phyloP scores from a whole-genome alignment of 2,329 filamentous ascomycete genomes.

The Apiospora marii region DNA sequence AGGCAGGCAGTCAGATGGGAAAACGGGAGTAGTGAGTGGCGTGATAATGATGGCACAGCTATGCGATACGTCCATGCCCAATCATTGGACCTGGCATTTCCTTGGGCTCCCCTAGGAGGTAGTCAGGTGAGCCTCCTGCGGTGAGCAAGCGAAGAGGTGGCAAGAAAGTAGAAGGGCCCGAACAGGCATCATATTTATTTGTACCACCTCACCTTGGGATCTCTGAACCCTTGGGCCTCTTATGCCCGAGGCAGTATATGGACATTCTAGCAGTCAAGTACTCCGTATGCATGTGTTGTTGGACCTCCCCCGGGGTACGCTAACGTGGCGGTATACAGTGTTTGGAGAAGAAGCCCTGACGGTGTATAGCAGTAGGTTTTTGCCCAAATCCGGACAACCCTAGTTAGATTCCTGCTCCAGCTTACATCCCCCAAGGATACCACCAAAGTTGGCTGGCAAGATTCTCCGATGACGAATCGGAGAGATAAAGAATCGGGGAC shows the following conservation, averaged over 20 bases:
- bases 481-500: neutral
- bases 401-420: neutral
- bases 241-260: constrained; percentile 4
- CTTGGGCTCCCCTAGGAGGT: neutral
- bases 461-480: constrained; percentile 6
- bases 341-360: neutral
- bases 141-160: constrained; percentile 10
- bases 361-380: constrained; percentile 4
- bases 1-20: neutral
- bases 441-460: constrained; percentile 7
- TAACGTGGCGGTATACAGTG: constrained; percentile 10
- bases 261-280: neutral
- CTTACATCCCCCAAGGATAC: constrained; percentile 18
- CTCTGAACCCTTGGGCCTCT: neutral
- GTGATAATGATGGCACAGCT: constrained; percentile 13
- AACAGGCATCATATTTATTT: neutral
- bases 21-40: neutral
- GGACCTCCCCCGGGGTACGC: neutral
- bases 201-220: neutral
- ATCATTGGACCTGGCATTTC: constrained; percentile 5
- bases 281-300: constrained; percentile 13
- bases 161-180: neutral
- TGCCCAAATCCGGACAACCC: constrained; percentile 7
- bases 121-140: constrained; percentile 17
- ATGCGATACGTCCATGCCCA: constrained; percentile 8